A percentile compares a stretch with the other conserved stretches of the same genome.
These are phyloP conservation scores for Baorangia bicolor DNA, from an alignment of 768 basidiomycete genomes.

Conservation along the genomic window DNA sequence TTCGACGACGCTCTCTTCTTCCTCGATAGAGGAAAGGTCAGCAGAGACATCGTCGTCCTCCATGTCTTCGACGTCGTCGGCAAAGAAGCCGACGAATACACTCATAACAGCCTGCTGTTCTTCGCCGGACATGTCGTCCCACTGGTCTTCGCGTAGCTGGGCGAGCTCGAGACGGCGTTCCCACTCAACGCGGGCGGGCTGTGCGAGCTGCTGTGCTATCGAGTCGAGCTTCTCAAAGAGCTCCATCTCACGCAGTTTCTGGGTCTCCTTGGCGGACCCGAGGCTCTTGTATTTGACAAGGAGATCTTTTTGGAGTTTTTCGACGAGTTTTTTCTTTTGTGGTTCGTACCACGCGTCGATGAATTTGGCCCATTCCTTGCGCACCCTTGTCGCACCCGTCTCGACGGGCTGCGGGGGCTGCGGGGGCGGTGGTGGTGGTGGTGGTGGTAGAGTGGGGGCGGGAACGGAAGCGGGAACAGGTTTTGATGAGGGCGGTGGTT, in stretches of 20 bases:
- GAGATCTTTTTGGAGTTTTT: conserved; percentile 32
- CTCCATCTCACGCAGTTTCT: conserved; percentile 30
- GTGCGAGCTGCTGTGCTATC: conserved; percentile 23
- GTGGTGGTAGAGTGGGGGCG: not conserved
- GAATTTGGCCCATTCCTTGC: conserved; percentile 33
- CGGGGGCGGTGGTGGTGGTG: conserved; percentile 6
- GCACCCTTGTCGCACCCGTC: conserved; percentile 22
- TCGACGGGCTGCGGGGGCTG: conserved; percentile 22
- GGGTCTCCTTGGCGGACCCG: conserved; percentile 24
- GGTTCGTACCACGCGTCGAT: conserved; percentile 31
- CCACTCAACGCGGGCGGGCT: conserved; percentile 35
- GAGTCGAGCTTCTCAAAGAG: conserved; percentile 25
- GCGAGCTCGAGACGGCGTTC: conserved; percentile 32
- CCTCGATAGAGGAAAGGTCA: conserved; percentile 15
- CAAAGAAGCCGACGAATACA: conserved; percentile 32
- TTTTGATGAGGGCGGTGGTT: conserved; percentile 12
- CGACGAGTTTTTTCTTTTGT: conserved; percentile 27
- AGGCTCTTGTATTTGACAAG: conserved; percentile 32
- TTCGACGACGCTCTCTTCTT: conserved; percentile 17
- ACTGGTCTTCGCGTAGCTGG: conserved; percentile 30
- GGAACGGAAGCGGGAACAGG: conserved; percentile 3
- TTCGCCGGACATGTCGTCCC: conserved; percentile 32
- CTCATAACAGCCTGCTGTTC: conserved; percentile 32
- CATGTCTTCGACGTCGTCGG: conserved; percentile 28
- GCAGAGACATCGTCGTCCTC: conserved; percentile 8